A percentile compares a stretch with the other conserved stretches of the same genome.
Conservation (phyloP, 2,329 filamentous ascomycete species). For the Magnaporthiopsis incrustans region DNA sequence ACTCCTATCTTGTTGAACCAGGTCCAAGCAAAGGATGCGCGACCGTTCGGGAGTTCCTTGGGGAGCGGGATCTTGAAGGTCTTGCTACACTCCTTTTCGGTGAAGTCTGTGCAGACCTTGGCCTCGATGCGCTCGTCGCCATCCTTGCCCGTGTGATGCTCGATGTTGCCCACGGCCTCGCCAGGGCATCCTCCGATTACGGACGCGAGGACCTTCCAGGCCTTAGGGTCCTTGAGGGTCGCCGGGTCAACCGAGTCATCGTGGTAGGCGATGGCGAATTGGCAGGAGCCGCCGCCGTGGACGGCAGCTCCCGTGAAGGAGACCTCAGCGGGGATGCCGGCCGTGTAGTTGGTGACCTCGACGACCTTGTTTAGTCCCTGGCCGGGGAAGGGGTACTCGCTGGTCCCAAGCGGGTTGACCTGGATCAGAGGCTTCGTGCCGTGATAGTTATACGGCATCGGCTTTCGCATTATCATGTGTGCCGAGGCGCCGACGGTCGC, state of each 20-base stretch:
- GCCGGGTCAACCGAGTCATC: neutral
- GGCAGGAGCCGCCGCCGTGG: conserved; percentile 90
- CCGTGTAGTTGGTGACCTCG: conserved; percentile 11
- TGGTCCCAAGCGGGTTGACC: conserved; percentile 55
- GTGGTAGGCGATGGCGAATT: conserved; percentile 80
- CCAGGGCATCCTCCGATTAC: conserved; percentile 19
- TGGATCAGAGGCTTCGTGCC: conserved; percentile 22
- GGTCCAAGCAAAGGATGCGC: conserved; percentile 50
- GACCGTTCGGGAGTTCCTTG: conserved; percentile 17
- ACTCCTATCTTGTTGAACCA: conserved; percentile 49
- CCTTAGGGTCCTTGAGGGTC: conserved; percentile 4
- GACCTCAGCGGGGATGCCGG: conserved; percentile 39
- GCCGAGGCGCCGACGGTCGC: conserved; percentile 28
- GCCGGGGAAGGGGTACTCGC: conserved; percentile 74
- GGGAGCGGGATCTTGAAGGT: conserved; percentile 17
- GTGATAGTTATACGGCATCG: conserved; percentile 47
- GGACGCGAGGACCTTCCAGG: conserved; percentile 18
- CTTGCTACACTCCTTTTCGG: conserved; percentile 14
- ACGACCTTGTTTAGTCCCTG: conserved; percentile 36
- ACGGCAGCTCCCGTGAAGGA: conserved; percentile 63
- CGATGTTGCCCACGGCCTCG: conserved; percentile 12
- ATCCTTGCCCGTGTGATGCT: conserved; percentile 12
- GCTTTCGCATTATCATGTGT: conserved; percentile 68
- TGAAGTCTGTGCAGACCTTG: conserved; percentile 14
- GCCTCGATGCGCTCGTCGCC: conserved; percentile 10